Evolutionary conservation across 1,284 basidiomycete species (phyloP).

Genomic region (Pseudozyma tsukubaensis): DNA sequence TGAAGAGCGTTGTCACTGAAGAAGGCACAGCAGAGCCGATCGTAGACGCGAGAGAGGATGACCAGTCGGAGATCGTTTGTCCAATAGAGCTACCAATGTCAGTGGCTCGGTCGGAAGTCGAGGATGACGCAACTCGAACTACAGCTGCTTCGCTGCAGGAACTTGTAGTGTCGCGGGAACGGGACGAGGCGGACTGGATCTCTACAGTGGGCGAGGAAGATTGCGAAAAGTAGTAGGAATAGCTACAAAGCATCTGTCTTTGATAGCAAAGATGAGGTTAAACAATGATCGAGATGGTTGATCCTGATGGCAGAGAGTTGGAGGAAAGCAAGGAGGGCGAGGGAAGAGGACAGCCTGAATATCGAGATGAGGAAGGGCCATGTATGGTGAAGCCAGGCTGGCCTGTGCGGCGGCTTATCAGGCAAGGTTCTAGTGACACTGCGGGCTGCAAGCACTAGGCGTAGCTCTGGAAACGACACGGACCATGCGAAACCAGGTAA

Average conservation of each 20-base stretch:
- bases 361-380: no score
- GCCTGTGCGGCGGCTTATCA: constrained; percentile 4
- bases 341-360: no score
- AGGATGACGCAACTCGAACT: not conserved
- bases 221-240: no score
- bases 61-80: constrained; percentile 11
- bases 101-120: not conserved
- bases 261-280: no score
- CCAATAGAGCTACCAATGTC: constrained; percentile 1
- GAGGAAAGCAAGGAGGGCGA: no score
- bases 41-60: not conserved
- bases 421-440: not conserved
- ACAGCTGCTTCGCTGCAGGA: not conserved
- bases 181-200: not conserved
- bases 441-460: not conserved
- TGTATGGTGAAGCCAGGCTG: not conserved
- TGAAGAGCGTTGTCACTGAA: not conserved
- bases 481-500: no score
- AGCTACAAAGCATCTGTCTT: no score
- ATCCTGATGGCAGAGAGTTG: no score
- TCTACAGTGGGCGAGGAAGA: constrained; percentile 6
- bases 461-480: no score
- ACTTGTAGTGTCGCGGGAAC: not conserved
- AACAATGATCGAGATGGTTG: no score
- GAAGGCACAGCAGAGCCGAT: constrained; percentile 11